Evolutionary conservation across 306 rosid species (phyloP).

Genomic region (Prunus campanulata): DNA sequence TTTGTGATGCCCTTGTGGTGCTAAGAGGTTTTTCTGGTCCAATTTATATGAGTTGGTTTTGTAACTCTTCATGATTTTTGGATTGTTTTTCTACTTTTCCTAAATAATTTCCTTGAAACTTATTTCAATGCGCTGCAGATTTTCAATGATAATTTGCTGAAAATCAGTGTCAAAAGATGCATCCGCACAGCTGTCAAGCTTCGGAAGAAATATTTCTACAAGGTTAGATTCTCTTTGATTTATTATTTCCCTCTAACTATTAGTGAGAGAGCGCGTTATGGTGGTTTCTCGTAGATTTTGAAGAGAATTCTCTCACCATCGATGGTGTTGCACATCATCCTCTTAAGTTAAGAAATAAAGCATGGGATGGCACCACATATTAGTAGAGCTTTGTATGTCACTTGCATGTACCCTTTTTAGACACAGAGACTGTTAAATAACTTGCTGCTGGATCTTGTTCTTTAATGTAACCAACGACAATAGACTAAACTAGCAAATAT

Average conservation of each 20-base stretch:
- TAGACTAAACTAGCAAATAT: no score
- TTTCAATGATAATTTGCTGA: conserved; percentile 82
- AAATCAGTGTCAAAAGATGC: conserved; percentile 75
- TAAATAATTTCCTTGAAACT: conserved; percentile 1
- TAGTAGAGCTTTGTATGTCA: not conserved
- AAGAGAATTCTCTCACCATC: not conserved
- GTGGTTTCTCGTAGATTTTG: not conserved
- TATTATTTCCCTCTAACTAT: conserved; percentile 8
- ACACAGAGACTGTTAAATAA: not conserved
- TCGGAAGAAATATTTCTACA: conserved; percentile 78
- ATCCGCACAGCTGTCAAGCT: conserved; percentile 71
- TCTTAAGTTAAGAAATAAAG: not conserved
- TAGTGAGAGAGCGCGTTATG: conserved; percentile 9
- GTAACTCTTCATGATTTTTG: not conserved
- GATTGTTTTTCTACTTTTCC: not conserved
- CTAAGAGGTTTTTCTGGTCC: not conserved
- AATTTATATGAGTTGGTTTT: not conserved
- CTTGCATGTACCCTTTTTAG: not conserved
- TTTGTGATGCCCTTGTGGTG: not conserved
- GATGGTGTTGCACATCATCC: no score
- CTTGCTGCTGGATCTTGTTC: no score
- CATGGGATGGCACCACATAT: not conserved
- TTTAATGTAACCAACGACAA: no score
- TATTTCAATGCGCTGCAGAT: conserved; percentile 46
- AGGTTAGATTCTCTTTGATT: conserved; percentile 47